These are phyloP conservation scores for Aspergillus sp. DNA, from an alignment of 2,329 filamentous ascomycete genomes.

Conservation along the genomic window DNA sequence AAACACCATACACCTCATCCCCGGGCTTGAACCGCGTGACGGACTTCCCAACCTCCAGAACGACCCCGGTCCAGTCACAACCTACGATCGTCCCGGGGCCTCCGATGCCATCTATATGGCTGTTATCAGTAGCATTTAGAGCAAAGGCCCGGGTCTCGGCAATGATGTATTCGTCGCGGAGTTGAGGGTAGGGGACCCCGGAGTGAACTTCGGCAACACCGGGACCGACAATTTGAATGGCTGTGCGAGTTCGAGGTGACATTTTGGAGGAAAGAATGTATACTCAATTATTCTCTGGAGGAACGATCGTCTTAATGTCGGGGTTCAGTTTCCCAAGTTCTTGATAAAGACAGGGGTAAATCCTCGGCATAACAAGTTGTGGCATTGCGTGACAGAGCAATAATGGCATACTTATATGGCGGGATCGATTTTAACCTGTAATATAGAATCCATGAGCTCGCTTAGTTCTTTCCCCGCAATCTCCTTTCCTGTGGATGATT, in stretches of 20 bases:
- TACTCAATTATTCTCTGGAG: too few relatives aligned
- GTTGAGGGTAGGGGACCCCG: not conserved
- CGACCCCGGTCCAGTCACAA: constrained; percentile 1
- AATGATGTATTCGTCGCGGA: constrained; percentile 4
- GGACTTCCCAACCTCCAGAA: not conserved
- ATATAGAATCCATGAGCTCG: not conserved
- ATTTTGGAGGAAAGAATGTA: not conserved
- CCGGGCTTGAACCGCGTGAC: not conserved
- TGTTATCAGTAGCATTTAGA: constrained; percentile 3
- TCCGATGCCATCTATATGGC: not conserved
- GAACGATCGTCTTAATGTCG: too few relatives aligned
- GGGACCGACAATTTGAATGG: constrained; percentile 1
- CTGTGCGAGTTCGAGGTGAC: not conserved
- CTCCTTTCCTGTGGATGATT: not conserved
- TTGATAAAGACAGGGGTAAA: too few relatives aligned
- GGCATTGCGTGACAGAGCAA: not conserved
- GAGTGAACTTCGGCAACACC: not conserved
- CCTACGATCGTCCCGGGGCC: constrained; percentile 3
- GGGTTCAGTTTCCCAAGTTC: too few relatives aligned
- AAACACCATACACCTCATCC: not conserved
- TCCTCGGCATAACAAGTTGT: not conserved
- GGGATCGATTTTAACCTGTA: not conserved
- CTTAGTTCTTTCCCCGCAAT: not conserved
- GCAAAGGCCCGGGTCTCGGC: not conserved
- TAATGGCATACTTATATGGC: not conserved